Base-by-base conservation (phyloP, 345 rosid genomes). In the Lepidium aucheri region DNA sequence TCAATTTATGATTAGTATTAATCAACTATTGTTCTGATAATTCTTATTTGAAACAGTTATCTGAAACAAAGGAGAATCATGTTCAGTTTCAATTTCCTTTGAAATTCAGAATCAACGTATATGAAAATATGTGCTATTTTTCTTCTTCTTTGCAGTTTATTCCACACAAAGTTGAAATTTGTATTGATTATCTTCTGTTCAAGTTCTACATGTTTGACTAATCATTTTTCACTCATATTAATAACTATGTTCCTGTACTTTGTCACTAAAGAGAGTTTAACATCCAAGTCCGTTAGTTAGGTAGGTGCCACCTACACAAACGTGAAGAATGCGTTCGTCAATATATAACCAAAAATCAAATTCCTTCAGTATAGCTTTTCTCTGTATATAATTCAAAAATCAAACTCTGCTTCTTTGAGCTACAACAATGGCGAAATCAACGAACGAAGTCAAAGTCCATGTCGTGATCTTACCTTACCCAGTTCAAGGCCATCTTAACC, bases 401-500 rank as follows among this genome's bases (percentile, higher is more conserved):
- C 49, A 53, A 63, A 17, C 63, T 61, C 68, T 11, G 56, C 42
- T 22, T 20, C 53, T 24, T 32, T 6, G 33, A 58, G 12, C 68
- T 43, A 44, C 28, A 47, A 62, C 53, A 63, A 85, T 80, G 80
- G 75, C 77, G 20, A 70, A 52, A 20, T 67, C 76, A 40, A 58
- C 32, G 2, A 55, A 9, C 43, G 50, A 51, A 22, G 10, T 9
- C 40, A 77, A 67, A 60, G 69, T 63, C 33, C 97, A 87, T 40
- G 85, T 84, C 4, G 28, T 87, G 1, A 69, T 87, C 7, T 18
- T 90, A 22, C 86, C 95, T 12, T 90, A 84, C 53, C 95, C 95
- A 39, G 76, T 85, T 71, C 92, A 87, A 77, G 97, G 97, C 60
- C 95, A 87, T 79, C 82, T 87, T 9, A 88, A 88, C 80, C 92